A percentile compares a stretch with the other conserved stretches of the same genome.
Evolutionary conservation across 176 grass and related monocot species (phyloP).

Genomic region (Oryza brachyantha): DNA sequence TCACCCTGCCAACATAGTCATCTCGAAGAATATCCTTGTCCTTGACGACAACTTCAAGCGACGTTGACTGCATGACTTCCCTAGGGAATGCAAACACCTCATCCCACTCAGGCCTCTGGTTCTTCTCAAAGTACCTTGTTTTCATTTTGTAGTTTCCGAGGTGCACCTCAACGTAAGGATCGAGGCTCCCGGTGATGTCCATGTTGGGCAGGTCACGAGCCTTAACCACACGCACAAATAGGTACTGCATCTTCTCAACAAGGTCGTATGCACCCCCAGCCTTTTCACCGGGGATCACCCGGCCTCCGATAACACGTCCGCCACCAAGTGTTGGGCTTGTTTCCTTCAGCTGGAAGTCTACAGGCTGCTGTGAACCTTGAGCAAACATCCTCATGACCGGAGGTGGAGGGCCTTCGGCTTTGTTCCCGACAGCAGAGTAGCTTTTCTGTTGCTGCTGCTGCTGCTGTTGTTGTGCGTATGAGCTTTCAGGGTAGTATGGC

Average conservation of each 20-base stretch:
- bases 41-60: constrained; percentile 64
- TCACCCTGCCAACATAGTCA: constrained; percentile 58
- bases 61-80: constrained; percentile 58
- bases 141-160: constrained; percentile 76
- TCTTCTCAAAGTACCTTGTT: constrained; percentile 68
- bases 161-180: constrained; percentile 75
- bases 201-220: constrained; percentile 68
- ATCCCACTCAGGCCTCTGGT: constrained; percentile 82
- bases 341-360: constrained; percentile 84
- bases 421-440: constrained; percentile 29
- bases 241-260: constrained; percentile 94
- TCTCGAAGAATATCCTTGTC: constrained; percentile 65
- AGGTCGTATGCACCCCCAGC: constrained; percentile 82
- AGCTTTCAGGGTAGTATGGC: constrained; percentile 26
- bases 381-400: constrained; percentile 58
- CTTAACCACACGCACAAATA: constrained; percentile 92
- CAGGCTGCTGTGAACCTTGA: constrained; percentile 53
- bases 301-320: constrained; percentile 72
- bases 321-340: constrained; percentile 85
- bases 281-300: constrained; percentile 66
- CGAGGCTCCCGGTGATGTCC: constrained; percentile 87
- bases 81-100: constrained; percentile 82
- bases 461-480: constrained; percentile 38
- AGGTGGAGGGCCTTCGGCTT: constrained; percentile 24
- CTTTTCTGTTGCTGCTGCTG: constrained; percentile 43